These are phyloP conservation scores for Boletus rufocinnamomeus DNA, from an alignment of 768 basidiomycete genomes.

Conservation along the genomic window DNA sequence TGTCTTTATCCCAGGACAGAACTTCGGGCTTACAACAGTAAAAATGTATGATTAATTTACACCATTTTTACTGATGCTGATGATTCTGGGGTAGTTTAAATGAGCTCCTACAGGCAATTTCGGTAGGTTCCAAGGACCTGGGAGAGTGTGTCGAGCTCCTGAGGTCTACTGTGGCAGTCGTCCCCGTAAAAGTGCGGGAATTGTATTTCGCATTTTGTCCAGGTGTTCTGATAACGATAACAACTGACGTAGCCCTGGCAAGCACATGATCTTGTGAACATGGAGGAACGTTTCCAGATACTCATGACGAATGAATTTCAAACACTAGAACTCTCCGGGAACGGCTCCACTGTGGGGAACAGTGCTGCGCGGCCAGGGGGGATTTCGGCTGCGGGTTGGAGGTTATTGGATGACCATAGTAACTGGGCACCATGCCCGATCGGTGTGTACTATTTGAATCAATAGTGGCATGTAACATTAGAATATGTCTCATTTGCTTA, in stretches of 20 bases:
- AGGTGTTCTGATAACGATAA: constrained; percentile 1
- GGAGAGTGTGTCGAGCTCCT: constrained; percentile 24
- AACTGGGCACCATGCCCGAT: constrained; percentile 71
- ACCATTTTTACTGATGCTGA: constrained; percentile 8
- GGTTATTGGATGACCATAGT: constrained; percentile 40
- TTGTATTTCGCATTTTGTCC: not conserved
- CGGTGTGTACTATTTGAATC: constrained; percentile 46
- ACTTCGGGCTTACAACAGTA: constrained; percentile 31
- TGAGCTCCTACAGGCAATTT: constrained; percentile 24
- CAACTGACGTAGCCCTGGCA: constrained; percentile 49
- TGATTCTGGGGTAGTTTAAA: constrained; percentile 19
- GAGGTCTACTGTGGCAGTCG: not conserved
- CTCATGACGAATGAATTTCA: constrained; percentile 33
- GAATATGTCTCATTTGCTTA: not conserved
- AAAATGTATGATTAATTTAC: constrained; percentile 36
- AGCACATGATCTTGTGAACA: constrained; percentile 49
- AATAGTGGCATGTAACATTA: constrained; percentile 5
- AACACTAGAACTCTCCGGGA: not conserved
- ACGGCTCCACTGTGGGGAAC: not conserved
- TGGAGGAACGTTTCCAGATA: constrained; percentile 53
- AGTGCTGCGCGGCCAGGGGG: not conserved
- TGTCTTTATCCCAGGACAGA: constrained; percentile 44
- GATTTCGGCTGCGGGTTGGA: constrained; percentile 50
- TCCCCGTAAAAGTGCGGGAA: constrained; percentile 22
- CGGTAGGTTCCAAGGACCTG: constrained; percentile 22